Evolutionary conservation across 108 stramenopile genomes (phyloP).

Genomic region (Cylindrotheca closterium): DNA sequence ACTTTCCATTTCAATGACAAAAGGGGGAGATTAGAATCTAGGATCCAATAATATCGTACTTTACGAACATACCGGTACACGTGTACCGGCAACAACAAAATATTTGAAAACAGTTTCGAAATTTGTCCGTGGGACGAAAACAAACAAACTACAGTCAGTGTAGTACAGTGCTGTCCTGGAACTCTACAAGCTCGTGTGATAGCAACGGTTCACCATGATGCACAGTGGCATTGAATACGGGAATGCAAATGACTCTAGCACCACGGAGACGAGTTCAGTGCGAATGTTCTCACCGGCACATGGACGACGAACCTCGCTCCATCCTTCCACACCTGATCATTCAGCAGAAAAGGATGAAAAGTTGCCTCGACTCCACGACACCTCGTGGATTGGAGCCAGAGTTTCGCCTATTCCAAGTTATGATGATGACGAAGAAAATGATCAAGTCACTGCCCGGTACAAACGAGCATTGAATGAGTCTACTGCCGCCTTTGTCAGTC

Average conservation of each 20-base stretch:
- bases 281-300: slow-evolving; percentile 23
- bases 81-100: too few relatives aligned
- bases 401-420: slow-evolving; percentile 31
- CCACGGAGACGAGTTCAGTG: slow-evolving; percentile 10
- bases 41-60: too few relatives aligned
- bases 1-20: too few relatives aligned
- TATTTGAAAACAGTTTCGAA: too few relatives aligned
- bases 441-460: slow-evolving; percentile 17
- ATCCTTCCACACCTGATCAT: slow-evolving; percentile 15
- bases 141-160: too few relatives aligned
- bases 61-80: too few relatives aligned
- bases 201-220: too few relatives aligned
- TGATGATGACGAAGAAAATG: slow-evolving; percentile 18
- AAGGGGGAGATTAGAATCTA: too few relatives aligned
- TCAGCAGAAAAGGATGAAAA: slow-evolving; percentile 3
- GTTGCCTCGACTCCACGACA: slow-evolving; percentile 29
- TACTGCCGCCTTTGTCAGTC: neutral
- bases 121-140: too few relatives aligned
- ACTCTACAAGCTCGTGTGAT: too few relatives aligned
- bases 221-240: slow-evolving; percentile 14
- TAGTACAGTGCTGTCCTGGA: too few relatives aligned
- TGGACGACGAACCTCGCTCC: slow-evolving; percentile 7
- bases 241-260: neutral
- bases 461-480: slow-evolving; percentile 12
- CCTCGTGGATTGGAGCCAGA: slow-evolving; percentile 41